Conservation (phyloP, 352 stramenopile genomes). For the Nannochloropsis limnetica region DNA sequence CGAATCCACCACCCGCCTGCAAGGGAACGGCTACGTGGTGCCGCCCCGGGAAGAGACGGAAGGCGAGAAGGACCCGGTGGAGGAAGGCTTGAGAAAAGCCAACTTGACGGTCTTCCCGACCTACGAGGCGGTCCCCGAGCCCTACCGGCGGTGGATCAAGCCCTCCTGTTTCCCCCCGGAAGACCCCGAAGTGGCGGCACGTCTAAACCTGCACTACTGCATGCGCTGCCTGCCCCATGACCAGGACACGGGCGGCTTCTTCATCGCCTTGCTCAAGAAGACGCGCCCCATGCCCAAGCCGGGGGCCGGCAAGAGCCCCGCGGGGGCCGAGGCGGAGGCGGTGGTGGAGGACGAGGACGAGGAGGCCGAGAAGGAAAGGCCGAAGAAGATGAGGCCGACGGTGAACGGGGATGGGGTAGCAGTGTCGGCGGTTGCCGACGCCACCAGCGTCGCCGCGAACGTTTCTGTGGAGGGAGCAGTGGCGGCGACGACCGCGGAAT, state of each 20-base stretch:
- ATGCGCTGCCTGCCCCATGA: slow-evolving; percentile 94
- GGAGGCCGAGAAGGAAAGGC: slow-evolving; percentile 38
- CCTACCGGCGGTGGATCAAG: slow-evolving; percentile 58
- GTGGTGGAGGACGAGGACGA: neutral
- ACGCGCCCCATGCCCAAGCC: slow-evolving; percentile 39
- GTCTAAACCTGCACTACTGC: slow-evolving; percentile 79
- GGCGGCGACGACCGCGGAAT: neutral
- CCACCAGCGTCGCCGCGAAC: neutral
- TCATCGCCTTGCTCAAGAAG: slow-evolving; percentile 92
- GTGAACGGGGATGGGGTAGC: neutral
- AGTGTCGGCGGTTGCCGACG: neutral
- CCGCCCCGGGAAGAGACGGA: slow-evolving; percentile 56
- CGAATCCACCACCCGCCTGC: slow-evolving; percentile 48
- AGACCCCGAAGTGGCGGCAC: slow-evolving; percentile 58
- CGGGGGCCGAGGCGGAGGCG: neutral
- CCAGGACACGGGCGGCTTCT: slow-evolving; percentile 97
- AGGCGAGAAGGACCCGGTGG: slow-evolving; percentile 41
- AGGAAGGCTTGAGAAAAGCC: neutral
- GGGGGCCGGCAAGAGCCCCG: slow-evolving; percentile 34
- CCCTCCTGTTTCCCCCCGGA: slow-evolving; percentile 75
- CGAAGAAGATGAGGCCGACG: slow-evolving; percentile 53
- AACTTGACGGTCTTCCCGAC: slow-evolving; percentile 46
- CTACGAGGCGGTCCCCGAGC: slow-evolving; percentile 60
- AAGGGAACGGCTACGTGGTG: slow-evolving; percentile 56
- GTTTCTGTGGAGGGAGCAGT: neutral